Evolutionary conservation across 23 red algal genomes (phyloP).

Genomic region (Cyanidiococcus yangmingshanensis): DNA sequence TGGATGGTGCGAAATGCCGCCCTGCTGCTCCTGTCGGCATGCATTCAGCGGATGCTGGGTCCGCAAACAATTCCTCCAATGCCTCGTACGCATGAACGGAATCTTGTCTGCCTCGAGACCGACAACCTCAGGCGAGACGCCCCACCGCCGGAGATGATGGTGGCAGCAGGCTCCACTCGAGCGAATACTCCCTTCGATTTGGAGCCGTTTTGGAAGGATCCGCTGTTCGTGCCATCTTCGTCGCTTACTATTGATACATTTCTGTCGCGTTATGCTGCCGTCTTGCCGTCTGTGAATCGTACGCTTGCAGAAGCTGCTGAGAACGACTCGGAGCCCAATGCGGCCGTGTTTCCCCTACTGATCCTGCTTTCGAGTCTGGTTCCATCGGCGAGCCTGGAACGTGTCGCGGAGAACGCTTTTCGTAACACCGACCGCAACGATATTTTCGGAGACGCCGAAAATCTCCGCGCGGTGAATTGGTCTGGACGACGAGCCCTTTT

Average conservation of each 20-base stretch:
- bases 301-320: background rate
- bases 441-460: background rate
- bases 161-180: background rate
- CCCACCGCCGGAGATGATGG: no score
- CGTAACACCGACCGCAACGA: no score
- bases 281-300: background rate
- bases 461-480: background rate
- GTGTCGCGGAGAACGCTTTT: no score
- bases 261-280: background rate
- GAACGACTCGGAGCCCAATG: background rate
- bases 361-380: background rate
- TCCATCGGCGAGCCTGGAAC: background rate
- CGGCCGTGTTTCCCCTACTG: background rate
- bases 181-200: background rate
- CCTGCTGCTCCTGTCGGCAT: background rate
- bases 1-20: constrained; percentile 11
- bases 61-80: background rate
- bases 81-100: background rate
- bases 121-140: background rate
- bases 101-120: background rate
- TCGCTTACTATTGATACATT: background rate
- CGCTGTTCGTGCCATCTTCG: background rate
- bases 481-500: background rate
- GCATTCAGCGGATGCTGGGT: background rate
- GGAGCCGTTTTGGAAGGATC: background rate